These are phyloP conservation scores for Excoecaria cochinchinensis DNA, from an alignment of 345 rosid genomes.

Conservation along the genomic window DNA sequence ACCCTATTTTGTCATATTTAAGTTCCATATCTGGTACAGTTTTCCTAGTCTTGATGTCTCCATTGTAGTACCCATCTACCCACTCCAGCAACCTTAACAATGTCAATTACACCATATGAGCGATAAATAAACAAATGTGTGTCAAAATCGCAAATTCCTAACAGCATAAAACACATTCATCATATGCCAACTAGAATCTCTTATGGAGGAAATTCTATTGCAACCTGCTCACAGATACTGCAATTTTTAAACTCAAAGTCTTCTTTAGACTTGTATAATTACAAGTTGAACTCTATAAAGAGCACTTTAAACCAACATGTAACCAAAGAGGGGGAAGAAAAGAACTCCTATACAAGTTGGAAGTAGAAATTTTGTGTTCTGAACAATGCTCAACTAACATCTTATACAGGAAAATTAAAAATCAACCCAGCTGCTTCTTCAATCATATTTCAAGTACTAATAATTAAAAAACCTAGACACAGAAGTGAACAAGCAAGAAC, in stretches of 20 bases:
- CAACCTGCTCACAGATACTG: neutral
- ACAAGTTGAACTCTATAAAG: too few relatives aligned
- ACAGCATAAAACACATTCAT: neutral
- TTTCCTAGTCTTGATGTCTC: slow-evolving; percentile 92
- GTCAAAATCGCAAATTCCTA: too few relatives aligned
- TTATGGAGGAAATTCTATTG: neutral
- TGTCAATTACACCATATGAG: neutral
- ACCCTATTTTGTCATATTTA: slow-evolving; percentile 57
- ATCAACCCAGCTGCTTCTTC: neutral
- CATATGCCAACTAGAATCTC: neutral
- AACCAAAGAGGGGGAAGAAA: neutral
- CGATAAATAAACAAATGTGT: neutral
- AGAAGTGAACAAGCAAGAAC: slow-evolving; percentile 9
- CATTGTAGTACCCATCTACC: slow-evolving; percentile 90
- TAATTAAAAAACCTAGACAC: neutral
- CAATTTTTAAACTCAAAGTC: too few relatives aligned
- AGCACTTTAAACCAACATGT: too few relatives aligned
- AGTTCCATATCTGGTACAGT: slow-evolving; percentile 53
- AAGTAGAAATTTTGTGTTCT: neutral
- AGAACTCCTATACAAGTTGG: neutral
- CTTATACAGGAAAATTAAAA: neutral
- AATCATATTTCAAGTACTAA: neutral
- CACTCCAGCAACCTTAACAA: slow-evolving; percentile 67
- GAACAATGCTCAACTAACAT: neutral
- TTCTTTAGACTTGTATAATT: too few relatives aligned